Base-by-base conservation (phyloP, 495 filamentous ascomycete genomes). In the Hyaloscypha hepaticicola region DNA sequence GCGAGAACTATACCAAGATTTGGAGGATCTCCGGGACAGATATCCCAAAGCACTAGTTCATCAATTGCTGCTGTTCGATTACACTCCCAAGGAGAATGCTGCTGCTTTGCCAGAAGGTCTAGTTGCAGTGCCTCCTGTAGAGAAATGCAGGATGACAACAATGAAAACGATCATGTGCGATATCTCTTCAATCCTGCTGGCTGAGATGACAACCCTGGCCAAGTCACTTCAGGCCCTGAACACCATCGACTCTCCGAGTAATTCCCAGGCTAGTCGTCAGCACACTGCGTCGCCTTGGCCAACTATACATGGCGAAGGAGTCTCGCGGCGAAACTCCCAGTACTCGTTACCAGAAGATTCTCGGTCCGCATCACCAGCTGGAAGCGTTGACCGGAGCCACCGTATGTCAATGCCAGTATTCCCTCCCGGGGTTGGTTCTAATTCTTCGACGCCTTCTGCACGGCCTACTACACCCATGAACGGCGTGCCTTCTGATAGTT, bases 151-250 rank as follows among this genome's bases (percentile, higher is more conserved):
- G 73, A 83, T 86, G 51, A 96, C 92, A n/a, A 96, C 91, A 4
- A 93, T 96, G 80, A 96, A 95, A 75, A 96, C 92, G 2, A 85
- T 96, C 66, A 88, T 98, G 82, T 96, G 95, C 72, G 93, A 97
- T 75, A 84, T 97, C 53, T 94, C 92, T 5, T 88, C 91, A 22
- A 70, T 89, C 21, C 76, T 99, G 45, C 80, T 99, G 25, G 90
- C 89, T 11, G 94, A 97, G 72, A 84, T 99, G 82, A 90, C 90
- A 31, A 88, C 86, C 5, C 86, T 96, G 65, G 94, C 93, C 63
- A 93, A 87, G 67, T 91, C 90, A 0, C 83, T 94, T 58, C 93
- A 97, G 75, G 90, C 78, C 21, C 83, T 92, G 70, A 85, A 87
- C 25, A 87, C 85, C 2, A 86, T 97, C 56, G 90, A 95, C 58